Conservation (phyloP, 2,329 filamentous ascomycete genomes). For the Colletotrichum agaves region DNA sequence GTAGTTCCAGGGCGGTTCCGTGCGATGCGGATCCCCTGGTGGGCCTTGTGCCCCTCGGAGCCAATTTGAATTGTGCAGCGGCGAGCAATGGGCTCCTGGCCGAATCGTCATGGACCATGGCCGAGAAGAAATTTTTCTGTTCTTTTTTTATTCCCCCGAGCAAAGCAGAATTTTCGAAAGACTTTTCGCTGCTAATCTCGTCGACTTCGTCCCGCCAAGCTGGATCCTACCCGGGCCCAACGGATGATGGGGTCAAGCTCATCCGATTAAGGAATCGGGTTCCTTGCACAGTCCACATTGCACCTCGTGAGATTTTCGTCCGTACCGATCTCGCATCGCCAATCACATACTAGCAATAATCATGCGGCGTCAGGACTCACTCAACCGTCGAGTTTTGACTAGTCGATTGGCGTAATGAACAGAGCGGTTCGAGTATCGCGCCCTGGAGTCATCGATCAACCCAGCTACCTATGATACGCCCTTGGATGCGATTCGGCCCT, state of each 20-base stretch:
- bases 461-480: no score
- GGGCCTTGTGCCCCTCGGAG: conserved; percentile 13
- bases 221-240: neutral
- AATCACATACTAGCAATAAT: neutral
- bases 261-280: neutral
- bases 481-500: no score
- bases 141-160: neutral
- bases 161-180: conserved; percentile 11
- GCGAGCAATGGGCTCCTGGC: conserved; percentile 11
- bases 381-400: no score
- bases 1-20: conserved; percentile 21
- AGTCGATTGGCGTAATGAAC: no score
- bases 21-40: conserved; percentile 25
- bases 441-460: no score
- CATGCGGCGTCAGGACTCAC: no score
- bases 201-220: neutral
- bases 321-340: conserved; percentile 12
- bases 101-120: neutral
- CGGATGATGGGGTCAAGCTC: neutral
- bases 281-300: neutral
- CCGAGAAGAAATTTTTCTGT: conserved; percentile 12
- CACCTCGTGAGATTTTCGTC: neutral
- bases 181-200: neutral
- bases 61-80: conserved; percentile 19
- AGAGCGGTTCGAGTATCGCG: no score